Evolutionary conservation across 805 yeast species (phyloP).

Genomic region (Schizosaccharomyces japonicus): DNA sequence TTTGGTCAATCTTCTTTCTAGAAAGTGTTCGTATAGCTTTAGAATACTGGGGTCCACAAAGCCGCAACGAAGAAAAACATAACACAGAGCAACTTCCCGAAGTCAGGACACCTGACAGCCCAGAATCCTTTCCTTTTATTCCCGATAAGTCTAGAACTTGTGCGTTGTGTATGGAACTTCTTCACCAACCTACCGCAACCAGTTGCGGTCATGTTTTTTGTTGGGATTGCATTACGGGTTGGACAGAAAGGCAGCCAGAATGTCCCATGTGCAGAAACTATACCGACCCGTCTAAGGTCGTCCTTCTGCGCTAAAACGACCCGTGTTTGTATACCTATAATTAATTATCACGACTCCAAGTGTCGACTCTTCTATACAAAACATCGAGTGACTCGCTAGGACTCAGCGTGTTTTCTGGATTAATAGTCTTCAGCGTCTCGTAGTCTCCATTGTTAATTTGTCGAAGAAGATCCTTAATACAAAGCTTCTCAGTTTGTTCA

Average conservation of each 20-base stretch:
- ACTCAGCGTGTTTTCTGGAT: background rate
- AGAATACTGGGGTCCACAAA: background rate
- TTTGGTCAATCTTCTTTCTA: no score
- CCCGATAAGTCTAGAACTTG: background rate
- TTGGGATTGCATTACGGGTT: background rate
- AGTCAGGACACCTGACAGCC: background rate
- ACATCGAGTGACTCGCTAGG: background rate
- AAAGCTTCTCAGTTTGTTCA: background rate
- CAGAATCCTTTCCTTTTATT: background rate
- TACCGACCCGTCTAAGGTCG: background rate
- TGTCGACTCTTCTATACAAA: background rate
- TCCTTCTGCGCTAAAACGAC: background rate
- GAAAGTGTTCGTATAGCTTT: background rate
- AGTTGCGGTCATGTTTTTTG: background rate
- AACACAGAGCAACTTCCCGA: background rate
- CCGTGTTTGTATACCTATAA: background rate
- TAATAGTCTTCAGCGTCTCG: background rate
- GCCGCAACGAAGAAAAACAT: background rate
- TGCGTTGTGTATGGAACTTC: background rate
- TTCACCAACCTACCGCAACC: background rate
- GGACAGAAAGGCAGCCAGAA: background rate
- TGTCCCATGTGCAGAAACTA: background rate
- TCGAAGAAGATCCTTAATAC: background rate
- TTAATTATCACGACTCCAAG: background rate
- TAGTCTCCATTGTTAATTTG: background rate